Conservation (phyloP, 176 grass and related monocot genomes). For the Zizania latifolia region DNA sequence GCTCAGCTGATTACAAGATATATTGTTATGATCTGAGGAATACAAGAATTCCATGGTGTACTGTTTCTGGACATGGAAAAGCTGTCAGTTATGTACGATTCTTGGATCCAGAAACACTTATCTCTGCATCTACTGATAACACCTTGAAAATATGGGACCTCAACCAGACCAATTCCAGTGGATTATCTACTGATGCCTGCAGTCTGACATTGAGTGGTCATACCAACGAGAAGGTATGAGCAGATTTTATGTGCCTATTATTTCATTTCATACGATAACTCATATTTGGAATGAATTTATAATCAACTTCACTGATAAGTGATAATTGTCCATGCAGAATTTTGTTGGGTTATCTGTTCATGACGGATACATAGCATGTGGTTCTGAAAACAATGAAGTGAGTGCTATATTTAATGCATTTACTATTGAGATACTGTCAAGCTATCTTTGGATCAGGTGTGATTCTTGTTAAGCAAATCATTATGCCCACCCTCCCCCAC, state of each 20-base stretch:
- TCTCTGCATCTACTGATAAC: slow-evolving; percentile 94
- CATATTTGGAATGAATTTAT: slow-evolving; percentile 4
- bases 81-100: slow-evolving; percentile 95
- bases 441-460: no score
- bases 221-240: slow-evolving; percentile 86
- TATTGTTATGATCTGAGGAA: slow-evolving; percentile 96
- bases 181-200: slow-evolving; percentile 63
- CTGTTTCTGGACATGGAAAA: slow-evolving; percentile 84
- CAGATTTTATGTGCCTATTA: background rate
- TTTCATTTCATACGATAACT: no score
- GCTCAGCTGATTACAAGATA: slow-evolving; percentile 89
- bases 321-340: slow-evolving; percentile 64
- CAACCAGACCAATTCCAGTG: slow-evolving; percentile 53
- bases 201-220: slow-evolving; percentile 76
- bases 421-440: background rate
- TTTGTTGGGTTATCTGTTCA: slow-evolving; percentile 95
- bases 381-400: slow-evolving; percentile 95
- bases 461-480: background rate
- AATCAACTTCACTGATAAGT: slow-evolving; percentile 15
- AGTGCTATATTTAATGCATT: slow-evolving; percentile 34
- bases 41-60: slow-evolving; percentile 96
- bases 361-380: slow-evolving; percentile 91
- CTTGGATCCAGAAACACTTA: slow-evolving; percentile 70
- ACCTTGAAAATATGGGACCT: slow-evolving; percentile 98
- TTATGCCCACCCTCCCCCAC: background rate